Base-by-base conservation (phyloP, 108 stramenopile genomes). In the Licmophora abbreviata region DNA sequence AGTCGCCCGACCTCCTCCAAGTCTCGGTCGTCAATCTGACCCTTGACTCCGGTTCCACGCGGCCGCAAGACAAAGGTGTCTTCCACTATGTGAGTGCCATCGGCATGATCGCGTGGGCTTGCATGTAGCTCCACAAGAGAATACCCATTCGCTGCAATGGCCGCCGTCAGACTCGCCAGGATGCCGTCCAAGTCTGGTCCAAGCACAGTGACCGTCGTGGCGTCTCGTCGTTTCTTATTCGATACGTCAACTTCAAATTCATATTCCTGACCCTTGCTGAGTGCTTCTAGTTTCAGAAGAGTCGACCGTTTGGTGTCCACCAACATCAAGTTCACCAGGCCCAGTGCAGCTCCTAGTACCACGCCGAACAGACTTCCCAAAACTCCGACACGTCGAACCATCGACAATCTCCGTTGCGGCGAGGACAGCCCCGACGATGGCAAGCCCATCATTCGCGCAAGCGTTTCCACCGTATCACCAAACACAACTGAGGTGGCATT, bases 171-270 rank as follows among this genome's bases (percentile, higher is more conserved):
- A 26, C 62, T 62, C 11, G 84, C 84, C 51, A 85, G 50, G 0
- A 85, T 53, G 12, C 84, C 84, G 51, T 81, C 79, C 10, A 79
- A 55, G 66, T 85, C 79, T 0, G 84, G 84, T 20, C 84, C 84
- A 29, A 64, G 40, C 10, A 81, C 74, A 29, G 51, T 66, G 4
- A 85, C 40, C 0, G 64, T 64, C 0, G 83, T 80, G n/a, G 64
- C 73, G 55, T 68, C 65, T 17, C 26, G 26, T 27, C 69, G 59
- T 17, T 69, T 34, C 9, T 47, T 57, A 54, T 85, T 85, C 41
- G 70, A 68, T 11, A 73, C 74, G 52, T 80, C 79, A 0, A 85
- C 68, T 23, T 69, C 60, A 57, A 79, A 80, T 42, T 63, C 73
- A 46, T 76, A 72, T 54, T 80, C 79, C 31, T 77, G 69, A 11